phyloP scores from a whole-genome alignment of 441 rosid species.

The Omphalea diandra region DNA sequence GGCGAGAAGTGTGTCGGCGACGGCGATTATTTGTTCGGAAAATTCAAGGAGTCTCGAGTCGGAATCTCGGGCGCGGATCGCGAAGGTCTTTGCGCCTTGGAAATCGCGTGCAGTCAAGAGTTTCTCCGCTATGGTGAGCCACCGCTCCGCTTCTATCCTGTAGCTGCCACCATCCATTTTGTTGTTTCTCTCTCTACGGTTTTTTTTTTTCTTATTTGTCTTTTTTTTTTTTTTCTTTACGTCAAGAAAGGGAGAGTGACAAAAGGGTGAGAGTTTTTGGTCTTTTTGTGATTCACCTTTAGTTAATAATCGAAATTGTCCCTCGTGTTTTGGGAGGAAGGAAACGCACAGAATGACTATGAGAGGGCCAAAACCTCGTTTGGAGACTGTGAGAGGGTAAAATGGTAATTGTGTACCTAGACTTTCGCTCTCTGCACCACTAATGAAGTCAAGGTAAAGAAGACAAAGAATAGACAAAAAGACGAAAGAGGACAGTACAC shows the following conservation, averaged over 20 bases:
- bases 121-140: slow-evolving; percentile 82
- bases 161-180: slow-evolving; percentile 37
- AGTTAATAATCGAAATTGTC: neutral
- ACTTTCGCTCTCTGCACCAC: too few relatives aligned
- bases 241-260: neutral
- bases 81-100: slow-evolving; percentile 73
- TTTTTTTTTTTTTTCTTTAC: neutral
- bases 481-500: too few relatives aligned
- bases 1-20: slow-evolving; percentile 71
- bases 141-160: slow-evolving; percentile 69
- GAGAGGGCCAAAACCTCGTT: neutral
- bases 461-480: too few relatives aligned
- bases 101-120: slow-evolving; percentile 70
- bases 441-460: too few relatives aligned
- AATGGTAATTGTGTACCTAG: slow-evolving; percentile 12
- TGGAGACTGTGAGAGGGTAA: neutral
- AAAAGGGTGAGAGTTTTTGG: slow-evolving; percentile 5
- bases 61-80: slow-evolving; percentile 75
- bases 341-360: neutral
- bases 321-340: neutral
- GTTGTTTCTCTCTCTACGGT: slow-evolving; percentile 4
- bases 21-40: slow-evolving; percentile 68
- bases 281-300: neutral
- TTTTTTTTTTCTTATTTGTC: neutral
- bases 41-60: slow-evolving; percentile 59